Evolutionary conservation across 371 early-diverging fungal genomes (phyloP).

Genomic region (Blastocladiella emersonii): DNA sequence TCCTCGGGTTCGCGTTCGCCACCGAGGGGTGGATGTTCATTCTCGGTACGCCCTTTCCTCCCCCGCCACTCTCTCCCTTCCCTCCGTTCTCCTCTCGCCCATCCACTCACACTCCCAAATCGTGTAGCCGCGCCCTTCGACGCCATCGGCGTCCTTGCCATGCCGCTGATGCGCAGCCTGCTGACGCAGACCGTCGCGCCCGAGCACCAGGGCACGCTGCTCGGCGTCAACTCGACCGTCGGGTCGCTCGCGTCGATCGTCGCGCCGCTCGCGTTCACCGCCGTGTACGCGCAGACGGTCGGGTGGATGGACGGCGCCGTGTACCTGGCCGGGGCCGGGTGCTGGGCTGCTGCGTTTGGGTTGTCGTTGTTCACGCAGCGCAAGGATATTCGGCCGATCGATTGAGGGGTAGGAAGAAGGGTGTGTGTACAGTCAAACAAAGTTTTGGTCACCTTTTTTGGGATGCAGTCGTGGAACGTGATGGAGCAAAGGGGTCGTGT

Average conservation of each 20-base stretch:
- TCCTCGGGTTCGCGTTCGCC: background rate
- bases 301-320: background rate
- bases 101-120: background rate
- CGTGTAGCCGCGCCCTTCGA: background rate
- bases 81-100: too few relatives aligned
- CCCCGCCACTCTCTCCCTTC: too few relatives aligned
- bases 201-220: background rate
- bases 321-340: background rate
- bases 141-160: background rate
- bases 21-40: background rate
- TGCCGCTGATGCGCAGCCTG: background rate
- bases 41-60: background rate
- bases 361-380: background rate
- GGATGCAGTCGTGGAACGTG: too few relatives aligned
- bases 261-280: background rate
- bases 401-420: too few relatives aligned
- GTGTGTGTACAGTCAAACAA: too few relatives aligned
- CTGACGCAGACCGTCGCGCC: background rate
- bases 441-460: too few relatives aligned
- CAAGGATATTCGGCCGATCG: background rate
- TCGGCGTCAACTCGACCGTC: background rate
- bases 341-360: background rate
- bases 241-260: background rate
- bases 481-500: too few relatives aligned
- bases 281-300: background rate